A percentile compares a stretch with the other conserved stretches of the same genome.
Conservation (phyloP, 2,329 filamentous ascomycete genomes). For the Tolypocladium amazonense region DNA sequence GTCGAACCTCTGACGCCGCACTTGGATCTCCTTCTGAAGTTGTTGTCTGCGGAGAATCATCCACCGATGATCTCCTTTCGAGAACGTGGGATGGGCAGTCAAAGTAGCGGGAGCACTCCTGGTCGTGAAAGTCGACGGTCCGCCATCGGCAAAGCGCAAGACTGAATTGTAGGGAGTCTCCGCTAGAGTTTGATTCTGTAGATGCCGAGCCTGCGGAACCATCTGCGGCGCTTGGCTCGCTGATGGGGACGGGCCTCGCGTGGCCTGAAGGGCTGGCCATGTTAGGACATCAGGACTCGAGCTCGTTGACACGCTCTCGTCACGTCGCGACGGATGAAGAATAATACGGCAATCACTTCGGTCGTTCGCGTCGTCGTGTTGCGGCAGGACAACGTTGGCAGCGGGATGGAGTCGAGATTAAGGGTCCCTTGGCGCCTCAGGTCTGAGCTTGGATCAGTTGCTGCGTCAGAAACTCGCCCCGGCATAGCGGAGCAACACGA, state of each 20-base stretch:
- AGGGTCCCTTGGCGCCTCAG: not conserved
- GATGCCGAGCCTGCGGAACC: constrained; percentile 13
- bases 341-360: not conserved
- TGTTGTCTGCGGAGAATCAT: constrained; percentile 9
- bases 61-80: constrained; percentile 22
- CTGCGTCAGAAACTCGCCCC: not conserved
- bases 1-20: not conserved
- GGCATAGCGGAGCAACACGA: not conserved
- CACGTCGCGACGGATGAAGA: not conserved
- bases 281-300: constrained; percentile 11
- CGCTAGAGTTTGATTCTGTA: constrained; percentile 29
- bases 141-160: constrained; percentile 25
- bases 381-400: not conserved
- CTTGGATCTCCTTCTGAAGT: constrained; percentile 3
- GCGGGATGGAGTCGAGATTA: not conserved
- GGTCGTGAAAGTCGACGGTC: constrained; percentile 25
- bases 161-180: constrained; percentile 10
- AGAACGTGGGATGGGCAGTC: constrained; percentile 38
- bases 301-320: not conserved
- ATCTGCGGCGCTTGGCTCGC: constrained; percentile 1
- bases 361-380: not conserved
- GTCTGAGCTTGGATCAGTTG: not conserved
- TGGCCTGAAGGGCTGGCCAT: constrained; percentile 23
- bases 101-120: constrained; percentile 35
- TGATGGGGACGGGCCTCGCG: constrained; percentile 9